Base-by-base conservation (phyloP, 129 eudicot genomes). In the Rutidosis leptorrhynchoides region DNA sequence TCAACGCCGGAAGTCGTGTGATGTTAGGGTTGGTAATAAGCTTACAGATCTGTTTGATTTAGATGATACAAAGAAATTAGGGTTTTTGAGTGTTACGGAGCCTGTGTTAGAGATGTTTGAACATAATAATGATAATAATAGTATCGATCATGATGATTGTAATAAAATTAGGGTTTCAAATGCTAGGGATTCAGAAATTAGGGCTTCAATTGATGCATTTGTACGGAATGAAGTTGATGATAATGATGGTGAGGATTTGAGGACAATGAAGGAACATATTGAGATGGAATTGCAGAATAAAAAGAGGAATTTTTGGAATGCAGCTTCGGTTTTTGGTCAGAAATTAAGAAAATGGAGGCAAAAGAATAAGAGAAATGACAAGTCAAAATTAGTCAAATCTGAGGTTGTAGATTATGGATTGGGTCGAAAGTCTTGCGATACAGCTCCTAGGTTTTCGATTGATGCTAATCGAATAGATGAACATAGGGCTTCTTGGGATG, bases 401-500 rank as follows among this genome's bases (percentile, higher is more conserved):
- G 94, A 88, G 52, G 69, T 55, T 22, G 65, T 42, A 53, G 83
- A 74, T 24, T 77, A 74, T 63, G 80, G 65, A 51, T n/a, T 75
- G 20, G 90, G 91, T 25, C 64, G 95, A 67, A 90, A 87, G 67
- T 90, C 95, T 2, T 90, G 95, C 21, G 97, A 90, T 71, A 65
- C 71, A 3, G 91, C 81, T 11, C 83, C 90, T 53, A 75, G 89
- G 84, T 86, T 84, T 73, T 86, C 86, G 3, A 40, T 84, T 63
- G 97, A 90, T 45, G 88, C 58, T 2, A 82, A 82, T 56, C 69
- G 95, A 70, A 70, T 79, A 37, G 98, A 85, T 49, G 98, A 92
- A 74, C 95, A 87, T 11, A 78, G 98, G 72, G 98, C 98, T 66
- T 88, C 96, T 20, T 92, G 98, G 98, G 96, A 92, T 82, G 98